Evolutionary conservation across 495 filamentous ascomycete species (phyloP), one percentile per base, ranked within the genome.

Genomic region (Aspergillus ellipticus): DNA sequence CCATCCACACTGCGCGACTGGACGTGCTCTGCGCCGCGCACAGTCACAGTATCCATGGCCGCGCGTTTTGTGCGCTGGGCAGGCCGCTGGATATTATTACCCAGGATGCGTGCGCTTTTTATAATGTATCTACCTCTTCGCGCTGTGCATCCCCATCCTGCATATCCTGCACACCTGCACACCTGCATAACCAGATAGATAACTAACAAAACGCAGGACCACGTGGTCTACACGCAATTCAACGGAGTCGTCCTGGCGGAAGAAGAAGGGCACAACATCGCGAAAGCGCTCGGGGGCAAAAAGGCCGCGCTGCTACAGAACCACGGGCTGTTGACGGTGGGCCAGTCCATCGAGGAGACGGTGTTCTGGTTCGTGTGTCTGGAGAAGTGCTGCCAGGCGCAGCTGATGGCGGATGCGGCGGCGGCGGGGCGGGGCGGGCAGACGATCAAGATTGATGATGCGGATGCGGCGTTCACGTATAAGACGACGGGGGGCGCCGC

Each of bases 341-440:
- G 85, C 2, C 54, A 63, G 21, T 72, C 77, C 0, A 74, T 88
- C 39, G 85, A 88, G 61, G 76, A 74, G 21, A 73, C 84, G 0
- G 79, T 91, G 1, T 89, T 85, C 64, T 92, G 87, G 88, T 92
- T 91, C 66, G 70, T 88, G 29, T 85, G 80, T 49, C 61, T 92
- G 55, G 88, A 90, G 57, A 88, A 84, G 59, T 88, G 84, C 67
- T 91, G 88, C 63, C 81, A 90, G 62, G 79, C 81, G n/a, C 88
- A 92, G 67, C 66, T 92, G 29, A 59, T 90, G 54, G 89, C 88
- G 4, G 89, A 92, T 67, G 89, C 89, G 0, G 88, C 88, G 4
- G 87, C 87, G 8, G 75, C 67, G 0, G 87, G 86, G 6, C 72
- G 83, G 1, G 89, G 88, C 3, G 78, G 78, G 1, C 67, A 76